A percentile compares a stretch with the other conserved stretches of the same genome.
Conservation (phyloP, 306 rosid species). For the Cicer judaicum region DNA sequence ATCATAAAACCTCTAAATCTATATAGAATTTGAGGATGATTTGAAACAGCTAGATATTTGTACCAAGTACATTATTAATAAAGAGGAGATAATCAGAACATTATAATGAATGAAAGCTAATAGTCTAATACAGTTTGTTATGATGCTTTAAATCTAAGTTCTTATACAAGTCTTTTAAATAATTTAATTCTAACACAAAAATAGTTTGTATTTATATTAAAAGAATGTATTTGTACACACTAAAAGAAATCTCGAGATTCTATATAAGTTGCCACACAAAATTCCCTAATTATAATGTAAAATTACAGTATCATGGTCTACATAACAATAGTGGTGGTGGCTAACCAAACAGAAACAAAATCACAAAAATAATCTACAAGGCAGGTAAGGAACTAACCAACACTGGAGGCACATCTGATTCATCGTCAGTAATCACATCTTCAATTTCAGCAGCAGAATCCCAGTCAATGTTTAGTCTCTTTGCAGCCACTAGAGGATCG, state of each 20-base stretch:
- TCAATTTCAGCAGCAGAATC: slow-evolving; percentile 94
- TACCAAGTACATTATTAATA: neutral
- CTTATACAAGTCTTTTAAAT: neutral
- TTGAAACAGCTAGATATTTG: neutral
- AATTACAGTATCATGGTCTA: slow-evolving; percentile 18
- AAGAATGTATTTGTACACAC: neutral
- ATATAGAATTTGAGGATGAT: neutral
- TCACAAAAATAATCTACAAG: slow-evolving; percentile 36
- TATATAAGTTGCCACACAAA: slow-evolving; percentile 8
- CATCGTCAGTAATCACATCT: slow-evolving; percentile 56
- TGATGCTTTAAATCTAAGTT: neutral
- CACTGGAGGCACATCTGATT: slow-evolving; percentile 76
- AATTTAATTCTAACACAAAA: slow-evolving; percentile 6
- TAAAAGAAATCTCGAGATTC: neutral
- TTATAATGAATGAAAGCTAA: neutral
- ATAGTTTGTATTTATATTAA: neutral
- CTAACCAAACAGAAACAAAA: slow-evolving; percentile 28
- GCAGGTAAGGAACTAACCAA: slow-evolving; percentile 70
- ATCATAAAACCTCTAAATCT: slow-evolving; percentile 2
- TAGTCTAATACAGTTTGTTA: neutral
- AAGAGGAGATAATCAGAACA: slow-evolving; percentile 1
- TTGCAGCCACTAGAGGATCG: slow-evolving; percentile 81
- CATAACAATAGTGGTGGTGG: slow-evolving; percentile 19
- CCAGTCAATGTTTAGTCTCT: slow-evolving; percentile 84
- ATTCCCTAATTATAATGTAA: slow-evolving; percentile 19